These are phyloP conservation scores for Triticum monococcum DNA, from an alignment of 176 grass and related monocot genomes.

Conservation along the genomic window DNA sequence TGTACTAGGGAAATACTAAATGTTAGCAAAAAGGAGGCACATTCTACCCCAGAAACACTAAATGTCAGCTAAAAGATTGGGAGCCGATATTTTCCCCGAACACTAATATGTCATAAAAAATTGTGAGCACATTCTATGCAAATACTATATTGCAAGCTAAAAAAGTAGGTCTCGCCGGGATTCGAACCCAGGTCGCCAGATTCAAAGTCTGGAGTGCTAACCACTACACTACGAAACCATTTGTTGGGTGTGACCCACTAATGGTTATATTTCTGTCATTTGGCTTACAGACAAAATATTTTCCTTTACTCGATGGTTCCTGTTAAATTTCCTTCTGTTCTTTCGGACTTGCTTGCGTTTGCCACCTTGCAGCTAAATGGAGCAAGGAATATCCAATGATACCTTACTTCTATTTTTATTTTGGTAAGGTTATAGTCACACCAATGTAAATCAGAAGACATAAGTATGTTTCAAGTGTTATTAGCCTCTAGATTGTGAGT, in stretches of 20 bases:
- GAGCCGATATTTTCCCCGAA: neutral
- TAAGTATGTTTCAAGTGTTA: constrained; percentile 29
- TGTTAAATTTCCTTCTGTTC: neutral
- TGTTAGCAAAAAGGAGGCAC: neutral
- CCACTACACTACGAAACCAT: constrained; percentile 76
- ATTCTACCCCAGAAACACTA: neutral
- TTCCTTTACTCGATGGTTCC: neutral
- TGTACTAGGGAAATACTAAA: neutral
- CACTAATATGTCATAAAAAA: neutral
- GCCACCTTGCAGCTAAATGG: neutral
- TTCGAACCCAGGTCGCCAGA: constrained; percentile 99
- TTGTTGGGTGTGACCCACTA: neutral
- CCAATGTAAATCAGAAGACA: constrained; percentile 5
- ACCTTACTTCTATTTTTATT: constrained; percentile 12
- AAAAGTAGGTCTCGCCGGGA: constrained; percentile 52
- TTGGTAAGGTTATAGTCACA: neutral
- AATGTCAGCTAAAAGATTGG: neutral
- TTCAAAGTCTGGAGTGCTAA: constrained; percentile 99
- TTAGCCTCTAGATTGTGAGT: neutral
- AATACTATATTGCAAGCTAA: neutral
- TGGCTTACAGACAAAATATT: neutral
- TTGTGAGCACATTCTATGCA: neutral
- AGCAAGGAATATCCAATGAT: neutral
- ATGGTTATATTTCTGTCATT: neutral
- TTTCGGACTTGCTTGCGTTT: constrained; percentile 43